Percentiles rank a stretch among this genome's conserved stretches.
phyloP scores from a whole-genome alignment of 2,329 filamentous ascomycete genomes.

The Beauveria scarabaeidicola region DNA sequence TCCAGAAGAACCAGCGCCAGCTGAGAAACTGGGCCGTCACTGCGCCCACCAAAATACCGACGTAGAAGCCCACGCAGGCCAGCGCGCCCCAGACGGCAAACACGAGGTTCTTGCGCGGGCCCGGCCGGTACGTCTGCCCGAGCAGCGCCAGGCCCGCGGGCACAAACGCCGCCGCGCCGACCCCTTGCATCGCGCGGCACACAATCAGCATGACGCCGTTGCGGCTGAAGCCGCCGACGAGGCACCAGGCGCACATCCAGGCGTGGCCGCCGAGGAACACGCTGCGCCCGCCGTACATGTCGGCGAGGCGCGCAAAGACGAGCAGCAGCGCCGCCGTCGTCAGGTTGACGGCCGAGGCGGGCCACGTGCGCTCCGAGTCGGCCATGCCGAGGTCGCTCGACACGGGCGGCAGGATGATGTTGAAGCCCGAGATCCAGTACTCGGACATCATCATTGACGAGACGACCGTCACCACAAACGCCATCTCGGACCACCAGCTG shows the following conservation, averaged over 20 bases:
- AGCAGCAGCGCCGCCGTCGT: conserved; percentile 51
- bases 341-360: conserved; percentile 52
- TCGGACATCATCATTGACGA: conserved; percentile 59
- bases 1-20: conserved; percentile 66
- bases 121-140: conserved; percentile 60
- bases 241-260: conserved; percentile 61
- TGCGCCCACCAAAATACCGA: conserved; percentile 61
- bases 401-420: conserved; percentile 61
- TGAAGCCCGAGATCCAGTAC: conserved; percentile 71
- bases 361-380: conserved; percentile 53
- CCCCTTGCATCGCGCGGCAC: conserved; percentile 64
- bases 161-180: conserved; percentile 61
- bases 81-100: conserved; percentile 52
- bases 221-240: conserved; percentile 61
- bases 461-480: conserved; percentile 54
- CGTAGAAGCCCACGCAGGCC: conserved; percentile 50
- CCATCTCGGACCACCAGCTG: conserved; percentile 45
- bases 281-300: conserved; percentile 53
- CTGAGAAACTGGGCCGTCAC: conserved; percentile 49
- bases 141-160: conserved; percentile 66
- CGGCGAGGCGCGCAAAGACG: conserved; percentile 51
- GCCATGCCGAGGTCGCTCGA: conserved; percentile 56
- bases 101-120: conserved; percentile 62
- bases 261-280: conserved; percentile 51
- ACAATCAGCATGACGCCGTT: conserved; percentile 63